These are phyloP conservation scores for Clarireedia homoeocarpa DNA, from an alignment of 2,329 filamentous ascomycete species.

Conservation along the genomic window DNA sequence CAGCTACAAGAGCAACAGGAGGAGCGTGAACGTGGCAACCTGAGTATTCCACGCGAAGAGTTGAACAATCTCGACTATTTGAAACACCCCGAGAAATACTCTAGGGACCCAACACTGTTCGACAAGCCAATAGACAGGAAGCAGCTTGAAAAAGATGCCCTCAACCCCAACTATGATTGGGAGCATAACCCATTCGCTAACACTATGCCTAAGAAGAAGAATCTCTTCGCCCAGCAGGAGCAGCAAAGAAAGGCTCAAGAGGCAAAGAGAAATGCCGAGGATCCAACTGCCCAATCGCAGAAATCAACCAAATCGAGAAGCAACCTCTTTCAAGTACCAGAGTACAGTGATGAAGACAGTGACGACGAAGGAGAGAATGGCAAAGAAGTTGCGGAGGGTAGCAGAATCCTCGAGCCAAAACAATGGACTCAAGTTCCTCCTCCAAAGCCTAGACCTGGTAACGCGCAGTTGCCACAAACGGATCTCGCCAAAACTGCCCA, in stretches of 20 bases:
- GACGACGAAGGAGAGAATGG: background rate
- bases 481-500: background rate
- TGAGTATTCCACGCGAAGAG: background rate
- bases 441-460: constrained; percentile 9
- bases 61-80: background rate
- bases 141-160: no score
- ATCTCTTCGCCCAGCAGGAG: no score
- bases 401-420: constrained; percentile 8
- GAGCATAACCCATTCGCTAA: no score
- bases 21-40: background rate
- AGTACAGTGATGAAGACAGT: background rate
- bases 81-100: background rate
- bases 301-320: background rate
- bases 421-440: constrained; percentile 11
- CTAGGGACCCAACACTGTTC: background rate
- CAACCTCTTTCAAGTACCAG: background rate
- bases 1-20: background rate
- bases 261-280: no score
- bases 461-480: constrained; percentile 9
- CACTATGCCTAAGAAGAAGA: no score
- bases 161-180: no score
- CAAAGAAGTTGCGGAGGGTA: background rate
- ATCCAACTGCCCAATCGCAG: no score
- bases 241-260: no score
- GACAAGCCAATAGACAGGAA: no score